Evolutionary conservation across 1,139 yeast genomes (phyloP).

Genomic region (Lipomyces yarrowii): DNA sequence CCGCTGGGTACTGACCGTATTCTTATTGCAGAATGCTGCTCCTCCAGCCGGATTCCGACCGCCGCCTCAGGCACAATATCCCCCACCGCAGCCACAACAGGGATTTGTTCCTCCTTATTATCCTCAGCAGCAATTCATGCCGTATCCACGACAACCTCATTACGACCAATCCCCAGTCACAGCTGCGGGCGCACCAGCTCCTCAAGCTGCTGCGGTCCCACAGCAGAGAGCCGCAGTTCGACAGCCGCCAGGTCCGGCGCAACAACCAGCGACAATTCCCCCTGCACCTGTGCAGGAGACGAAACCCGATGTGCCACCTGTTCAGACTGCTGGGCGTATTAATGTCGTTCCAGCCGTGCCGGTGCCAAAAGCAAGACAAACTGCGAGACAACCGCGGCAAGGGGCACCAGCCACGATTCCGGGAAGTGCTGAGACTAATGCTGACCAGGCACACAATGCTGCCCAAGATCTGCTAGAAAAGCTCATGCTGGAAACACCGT

Average conservation of each 20-base stretch:
- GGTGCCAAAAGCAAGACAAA: slow-evolving; percentile 18
- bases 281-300: slow-evolving; percentile 37
- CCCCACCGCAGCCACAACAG: slow-evolving; percentile 16
- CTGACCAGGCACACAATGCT: slow-evolving; percentile 15
- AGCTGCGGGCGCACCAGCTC: slow-evolving; percentile 40
- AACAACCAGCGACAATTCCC: slow-evolving; percentile 10
- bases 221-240: slow-evolving; percentile 19
- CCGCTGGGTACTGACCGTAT: slow-evolving; percentile 19
- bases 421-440: slow-evolving; percentile 43
- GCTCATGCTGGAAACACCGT: slow-evolving; percentile 31
- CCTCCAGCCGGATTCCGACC: slow-evolving; percentile 37
- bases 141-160: background rate
- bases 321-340: slow-evolving; percentile 6
- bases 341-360: slow-evolving; percentile 30
- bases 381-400: slow-evolving; percentile 2
- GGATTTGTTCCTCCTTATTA: slow-evolving; percentile 10
- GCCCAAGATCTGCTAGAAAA: slow-evolving; percentile 42
- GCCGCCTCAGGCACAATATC: slow-evolving; percentile 33
- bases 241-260: slow-evolving; percentile 24
- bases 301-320: slow-evolving; percentile 18
- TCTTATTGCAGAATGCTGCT: slow-evolving; percentile 26
- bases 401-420: slow-evolving; percentile 32
- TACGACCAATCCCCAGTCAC: slow-evolving; percentile 30
- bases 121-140: slow-evolving; percentile 1
- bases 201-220: slow-evolving; percentile 35